Evolutionary conservation across 2,329 filamentous ascomycete genomes (phyloP), one percentile per base, ranked within the genome.

Genomic region (Tolypocladium ovalisporum): DNA sequence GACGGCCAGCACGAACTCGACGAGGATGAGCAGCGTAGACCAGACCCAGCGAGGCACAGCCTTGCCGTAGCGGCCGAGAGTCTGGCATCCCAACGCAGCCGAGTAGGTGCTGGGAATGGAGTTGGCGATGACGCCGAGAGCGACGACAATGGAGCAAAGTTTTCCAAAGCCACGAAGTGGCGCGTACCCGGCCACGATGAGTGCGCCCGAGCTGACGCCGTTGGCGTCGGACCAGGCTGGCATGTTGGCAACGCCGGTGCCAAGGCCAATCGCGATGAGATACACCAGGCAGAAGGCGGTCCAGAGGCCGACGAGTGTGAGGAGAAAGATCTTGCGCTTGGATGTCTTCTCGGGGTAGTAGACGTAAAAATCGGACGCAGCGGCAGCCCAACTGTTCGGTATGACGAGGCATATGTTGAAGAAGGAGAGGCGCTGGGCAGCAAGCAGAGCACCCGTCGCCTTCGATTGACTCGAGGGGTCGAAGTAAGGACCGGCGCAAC

Each of bases 321-420:
- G 84, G 59, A 81, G 64, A 71, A 92, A 93, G 59, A 91, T 77
- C 59, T 84, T 83, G 47, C 68, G 69, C 27, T 82, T 79, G 35
- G 80, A 80, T 44, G 83, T 83, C 29, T 72, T 76, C 3, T 77
- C 74, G 0, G 88, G 87, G 64, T 91, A 88, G 71, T 92, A 92
- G 54, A 90, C 87, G 27, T 87, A 90, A 70, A 91, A 93, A 67
- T 93, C 89, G 10, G 87, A 85, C 0, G 88, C 87, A 59, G 86
- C 88, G 8, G 81, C 81, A 1, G 86, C 84, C 88, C 89, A 94
- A 0, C 67, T 69, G 40, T 69, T 69, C 24, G 69, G 67, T 5
- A 68, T 62, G 27, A 84, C 84, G 15, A 88, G 74, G 62, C 82
- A 87, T 52, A 90, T 74, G 13, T 82, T 86, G 69, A 90, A 87